Base-by-base conservation (phyloP, 2,329 filamentous ascomycete genomes). In the Cladosporium austrohemisphaericum region DNA sequence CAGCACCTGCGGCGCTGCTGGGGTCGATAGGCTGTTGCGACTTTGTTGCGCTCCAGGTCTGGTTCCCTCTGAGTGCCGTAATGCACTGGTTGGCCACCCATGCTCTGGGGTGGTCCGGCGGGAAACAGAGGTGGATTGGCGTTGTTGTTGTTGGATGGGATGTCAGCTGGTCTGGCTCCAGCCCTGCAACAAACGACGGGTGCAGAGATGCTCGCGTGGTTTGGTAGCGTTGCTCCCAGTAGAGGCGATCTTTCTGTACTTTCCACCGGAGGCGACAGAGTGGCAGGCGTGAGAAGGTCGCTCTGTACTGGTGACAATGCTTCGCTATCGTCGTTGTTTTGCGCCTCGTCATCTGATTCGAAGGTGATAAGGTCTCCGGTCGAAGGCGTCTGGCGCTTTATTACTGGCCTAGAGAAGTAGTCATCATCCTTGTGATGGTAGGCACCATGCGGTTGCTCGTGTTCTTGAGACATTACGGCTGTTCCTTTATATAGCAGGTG, bases 181-280 rank as follows among this genome's bases (percentile, higher is more conserved):
- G 44, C 23, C 23, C 44, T 47, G 25, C 44, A 47, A 37, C 44
- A 47, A 5, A 47, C 44, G 19, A 47, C 9, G 4, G 44, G 44
- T 19, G n/a, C 25, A 5, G 20, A 6, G 20, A 31, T 35, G 14
- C 18, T 26, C 3, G 29, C 29, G 14, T 45, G 36, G 19, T 14
- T 19, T 6, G 32, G 13, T 16, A 16, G 13, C 19, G 13, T 13
- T 35, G 9, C 16, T 10, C 25, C 19, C 10, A 35, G 29, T 3
- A 45, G 14, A 11, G 41, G 41, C 4, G 29, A 45, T n/a, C 29
- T 35, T 14, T 35, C 29, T 8, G 41, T 35, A 20, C 6, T 13
- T 5, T 33, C 29, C 18, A 25, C 7, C 2, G 41, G 41, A 13
- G 41, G 22, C 14, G 41, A 35, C 8, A 35, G 20, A 14, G 41